Evolutionary conservation across 495 filamentous ascomycete species (phyloP).

Genomic region (Neurospora intermedia): DNA sequence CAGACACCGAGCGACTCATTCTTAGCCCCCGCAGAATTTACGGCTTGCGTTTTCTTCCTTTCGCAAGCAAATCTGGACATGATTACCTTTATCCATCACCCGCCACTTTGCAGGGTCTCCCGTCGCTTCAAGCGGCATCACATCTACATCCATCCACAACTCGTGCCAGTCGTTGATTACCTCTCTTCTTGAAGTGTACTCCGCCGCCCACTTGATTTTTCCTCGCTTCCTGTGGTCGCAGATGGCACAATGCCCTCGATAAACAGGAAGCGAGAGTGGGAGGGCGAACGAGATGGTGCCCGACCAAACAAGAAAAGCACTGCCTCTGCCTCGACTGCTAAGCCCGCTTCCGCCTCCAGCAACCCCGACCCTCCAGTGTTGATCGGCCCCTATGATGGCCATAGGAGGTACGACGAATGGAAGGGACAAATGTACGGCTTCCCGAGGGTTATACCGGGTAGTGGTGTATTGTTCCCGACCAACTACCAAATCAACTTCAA

Average conservation of each 20-base stretch:
- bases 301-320: neutral
- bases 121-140: neutral
- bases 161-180: neutral
- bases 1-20: neutral
- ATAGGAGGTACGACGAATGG: conserved; percentile 9
- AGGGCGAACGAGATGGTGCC: neutral
- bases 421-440: conserved; percentile 3
- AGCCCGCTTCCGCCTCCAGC: neutral
- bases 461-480: conserved; percentile 11
- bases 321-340: neutral
- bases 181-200: neutral
- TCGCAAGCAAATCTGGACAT: neutral
- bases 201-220: neutral
- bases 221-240: neutral
- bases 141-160: neutral
- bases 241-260: neutral
- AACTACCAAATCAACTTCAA: conserved; percentile 6
- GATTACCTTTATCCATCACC: too few species aligned
- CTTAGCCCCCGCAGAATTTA: neutral
- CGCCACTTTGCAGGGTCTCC: neutral
- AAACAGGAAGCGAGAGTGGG: neutral
- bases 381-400: conserved; percentile 1
- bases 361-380: neutral
- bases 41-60: neutral
- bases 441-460: neutral